Base-by-base conservation (phyloP, 2,329 filamentous ascomycete species). In the Trichoderma harzianum region DNA sequence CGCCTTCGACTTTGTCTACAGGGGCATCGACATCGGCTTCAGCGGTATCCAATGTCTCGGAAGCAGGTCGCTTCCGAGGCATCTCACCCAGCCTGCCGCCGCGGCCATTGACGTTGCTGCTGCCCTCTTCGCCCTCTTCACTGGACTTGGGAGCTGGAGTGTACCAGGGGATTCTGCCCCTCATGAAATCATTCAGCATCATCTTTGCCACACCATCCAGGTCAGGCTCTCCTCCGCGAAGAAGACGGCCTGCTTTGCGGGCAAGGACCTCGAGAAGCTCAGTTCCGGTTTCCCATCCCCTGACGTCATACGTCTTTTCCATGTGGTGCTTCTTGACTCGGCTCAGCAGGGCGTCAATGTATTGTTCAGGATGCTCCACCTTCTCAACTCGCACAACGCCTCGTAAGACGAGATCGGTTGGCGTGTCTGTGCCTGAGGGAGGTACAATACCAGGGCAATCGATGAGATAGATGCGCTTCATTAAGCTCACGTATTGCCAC, bases 401-500 rank as follows among this genome's bases (percentile, higher is more conserved):
- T 74, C 95, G 90, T 11, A 99, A 87, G 4, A 99, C 86, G 70
- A 99, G 92, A 75, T 98, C 95, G 77, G 95, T 90, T 32, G 95
- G 93, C 0, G 91, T 93, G 78, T 98, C 95, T 69, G 90, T 89
- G 73, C 90, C 90, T 75, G 93, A 96, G 0, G 96, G 95, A 5
- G 96, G 96, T 0, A 98, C 96, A 53, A 99, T 94, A 81, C 96
- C 96, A 51, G 96, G 96, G 78, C 95, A 98, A 78, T 99, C 96
- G 77, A 99, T 98, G 69, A 99, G 88, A 82, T 84, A 87, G 55
- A 97, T 97, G 69, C 94, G 88, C 84, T 95, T 97, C 93, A 97
- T 97, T 72, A 98, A 83, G 3, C 94, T 97, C 76, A 98, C 94
- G 79, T 98, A 98, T 80, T 98, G 95, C 95, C 96, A 98, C 34